Base-by-base conservation (phyloP, 345 rosid genomes). In the Salix arbutifolia region DNA sequence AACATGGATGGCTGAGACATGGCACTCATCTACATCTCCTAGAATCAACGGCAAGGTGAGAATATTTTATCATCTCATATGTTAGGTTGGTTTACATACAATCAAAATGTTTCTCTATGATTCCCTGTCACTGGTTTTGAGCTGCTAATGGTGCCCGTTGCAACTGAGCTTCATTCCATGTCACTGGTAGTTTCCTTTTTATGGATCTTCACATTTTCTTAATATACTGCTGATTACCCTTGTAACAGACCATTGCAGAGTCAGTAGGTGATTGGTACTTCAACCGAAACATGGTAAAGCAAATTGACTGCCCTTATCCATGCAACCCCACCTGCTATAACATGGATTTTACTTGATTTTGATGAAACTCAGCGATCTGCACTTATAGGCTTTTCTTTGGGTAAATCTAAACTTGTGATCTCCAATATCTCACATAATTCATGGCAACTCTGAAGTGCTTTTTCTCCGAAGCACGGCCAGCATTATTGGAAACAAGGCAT, bases 231-330 rank as follows among this genome's bases (percentile, higher is more conserved):
- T 80, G 77, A 33, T 70, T 8, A 11, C 52, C 12, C 3, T 46
- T 46, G 50, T 42, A 76, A 81, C 89, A 95, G 98, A 91, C 91
- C 16, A 91, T 93, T 72, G 98, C 97, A 70, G 92, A 91, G 70
- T 78, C 97, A 2, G 98, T 90, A 35, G 91, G 96, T 48, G 97
- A 93, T 78, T 95, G 98, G 99, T 93, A 88, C 83, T 93, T 91
- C 78, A 78, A 89, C 77, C 81, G 93, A 6, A 61, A 77, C 76
- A 80, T 72, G 25, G 86, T 78, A 81, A 95, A 90, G 89, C 83
- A 78, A 78, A 90, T 91, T 3, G 99, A 95, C 77, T 90, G 97
- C 81, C 89, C 94, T 65, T 95, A 89, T 80, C 97, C 99, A 4
- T 91, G 99, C 88, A 88, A 91, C 72, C 97, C 92, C 61, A 88